phyloP scores from a whole-genome alignment of 495 filamentous ascomycete genomes.

The Aspergillus sclerotiicarbonarius region DNA sequence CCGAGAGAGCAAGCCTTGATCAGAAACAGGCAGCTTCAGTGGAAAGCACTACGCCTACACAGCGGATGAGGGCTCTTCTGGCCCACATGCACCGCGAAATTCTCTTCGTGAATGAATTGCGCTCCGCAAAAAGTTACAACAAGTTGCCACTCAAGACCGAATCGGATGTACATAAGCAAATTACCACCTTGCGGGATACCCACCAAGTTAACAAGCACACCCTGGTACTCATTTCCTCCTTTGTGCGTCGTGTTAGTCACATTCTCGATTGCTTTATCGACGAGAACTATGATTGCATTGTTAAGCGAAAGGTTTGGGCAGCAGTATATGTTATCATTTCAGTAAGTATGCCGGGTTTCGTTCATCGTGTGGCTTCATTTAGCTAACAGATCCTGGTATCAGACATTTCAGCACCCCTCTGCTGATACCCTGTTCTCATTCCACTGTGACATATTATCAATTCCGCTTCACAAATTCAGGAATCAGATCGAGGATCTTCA shows the following conservation, averaged over 20 bases:
- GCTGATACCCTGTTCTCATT: conserved; percentile 5
- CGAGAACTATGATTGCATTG: conserved; percentile 8
- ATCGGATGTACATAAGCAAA: conserved; percentile 1
- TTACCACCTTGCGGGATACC: not conserved
- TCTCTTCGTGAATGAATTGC: not conserved
- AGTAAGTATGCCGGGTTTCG: not conserved
- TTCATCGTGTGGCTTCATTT: not conserved
- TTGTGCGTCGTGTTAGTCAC: conserved; percentile 4
- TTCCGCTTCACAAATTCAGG: not conserved
- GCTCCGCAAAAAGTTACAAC: conserved; percentile 4
- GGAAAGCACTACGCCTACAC: not conserved
- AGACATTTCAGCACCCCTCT: not conserved
- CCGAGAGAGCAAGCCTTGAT: no score
- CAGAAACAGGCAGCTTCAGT: no score
- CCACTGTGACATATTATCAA: conserved; percentile 1
- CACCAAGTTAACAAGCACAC: conserved; percentile 1
- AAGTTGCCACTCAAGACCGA: not conserved
- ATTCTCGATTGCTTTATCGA: conserved; percentile 10
- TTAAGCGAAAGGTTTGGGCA: conserved; percentile 13
- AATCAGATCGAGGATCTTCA: conserved; percentile 1
- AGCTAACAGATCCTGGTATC: not conserved
- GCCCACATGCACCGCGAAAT: conserved; percentile 9
- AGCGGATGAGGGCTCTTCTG: conserved; percentile 8
- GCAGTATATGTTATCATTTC: conserved; percentile 1
- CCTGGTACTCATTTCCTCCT: not conserved